Evolutionary conservation across 768 basidiomycete genomes (phyloP).

Genomic region (Russula sp.): DNA sequence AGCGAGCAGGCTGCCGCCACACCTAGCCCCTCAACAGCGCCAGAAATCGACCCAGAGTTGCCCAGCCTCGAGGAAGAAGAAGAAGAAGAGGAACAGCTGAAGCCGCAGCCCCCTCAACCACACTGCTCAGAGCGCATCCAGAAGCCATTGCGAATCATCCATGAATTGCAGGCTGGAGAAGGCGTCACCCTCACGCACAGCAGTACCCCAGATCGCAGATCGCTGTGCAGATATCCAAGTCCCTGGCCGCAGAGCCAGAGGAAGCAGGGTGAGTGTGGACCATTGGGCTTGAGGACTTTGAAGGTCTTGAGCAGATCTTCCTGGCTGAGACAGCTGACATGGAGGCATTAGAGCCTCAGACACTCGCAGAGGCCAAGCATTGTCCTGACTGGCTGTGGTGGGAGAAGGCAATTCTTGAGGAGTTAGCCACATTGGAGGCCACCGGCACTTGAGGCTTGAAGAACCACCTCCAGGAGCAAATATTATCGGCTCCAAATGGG

Average conservation of each 20-base stretch:
- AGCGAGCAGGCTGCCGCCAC: too few relatives aligned
- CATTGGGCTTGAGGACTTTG: neutral
- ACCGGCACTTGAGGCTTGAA: neutral
- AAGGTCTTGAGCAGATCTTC: neutral
- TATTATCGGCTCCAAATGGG: constrained; percentile 32
- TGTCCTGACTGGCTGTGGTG: neutral
- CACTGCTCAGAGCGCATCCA: too few relatives aligned
- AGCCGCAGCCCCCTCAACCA: too few relatives aligned
- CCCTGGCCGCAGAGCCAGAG: neutral
- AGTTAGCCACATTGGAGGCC: neutral
- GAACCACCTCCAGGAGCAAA: neutral
- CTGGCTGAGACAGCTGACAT: neutral
- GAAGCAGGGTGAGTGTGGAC: neutral
- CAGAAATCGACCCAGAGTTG: too few relatives aligned
- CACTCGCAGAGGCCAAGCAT: neutral
- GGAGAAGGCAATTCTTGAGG: neutral
- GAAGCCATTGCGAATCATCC: too few relatives aligned
- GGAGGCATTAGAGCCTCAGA: neutral
- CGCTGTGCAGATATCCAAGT: too few relatives aligned
- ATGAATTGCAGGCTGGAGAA: too few relatives aligned
- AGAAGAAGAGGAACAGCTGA: too few relatives aligned
- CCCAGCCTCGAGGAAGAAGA: too few relatives aligned
- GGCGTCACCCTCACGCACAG: too few relatives aligned
- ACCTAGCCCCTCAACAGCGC: too few relatives aligned
- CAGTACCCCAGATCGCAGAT: too few relatives aligned